A percentile compares a stretch with the other conserved stretches of the same genome.
Conservation (phyloP, 805 yeast genomes). For the Cyberlindnera xishuangbannaensis region DNA sequence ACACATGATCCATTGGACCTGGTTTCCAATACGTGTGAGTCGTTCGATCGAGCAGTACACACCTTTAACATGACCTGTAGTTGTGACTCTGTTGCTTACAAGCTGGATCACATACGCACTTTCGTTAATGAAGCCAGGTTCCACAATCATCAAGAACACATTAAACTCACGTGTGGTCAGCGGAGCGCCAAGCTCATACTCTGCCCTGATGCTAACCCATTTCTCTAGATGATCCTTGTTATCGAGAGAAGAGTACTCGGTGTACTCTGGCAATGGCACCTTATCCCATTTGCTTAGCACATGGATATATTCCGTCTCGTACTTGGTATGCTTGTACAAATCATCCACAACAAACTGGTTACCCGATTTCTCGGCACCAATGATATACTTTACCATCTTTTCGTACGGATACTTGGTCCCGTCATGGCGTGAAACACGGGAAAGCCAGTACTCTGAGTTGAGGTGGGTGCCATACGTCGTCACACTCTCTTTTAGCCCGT, state of each 20-base stretch:
- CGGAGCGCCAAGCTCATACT: slow-evolving; percentile 33
- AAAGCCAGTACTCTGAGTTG: slow-evolving; percentile 30
- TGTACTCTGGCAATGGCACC: slow-evolving; percentile 18
- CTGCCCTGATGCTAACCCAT: slow-evolving; percentile 29
- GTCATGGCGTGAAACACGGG: slow-evolving; percentile 26
- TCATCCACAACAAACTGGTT: slow-evolving; percentile 18
- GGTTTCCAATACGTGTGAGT: slow-evolving; percentile 17
- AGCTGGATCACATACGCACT: slow-evolving; percentile 29
- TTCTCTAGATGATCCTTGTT: slow-evolving; percentile 7
- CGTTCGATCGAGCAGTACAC: slow-evolving; percentile 33
- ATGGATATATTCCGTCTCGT: slow-evolving; percentile 32
- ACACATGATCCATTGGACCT: slow-evolving; percentile 32
- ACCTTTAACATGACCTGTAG: slow-evolving; percentile 26
- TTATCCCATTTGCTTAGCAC: slow-evolving; percentile 25
- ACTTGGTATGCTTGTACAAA: slow-evolving; percentile 25
- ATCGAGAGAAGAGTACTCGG: slow-evolving; percentile 11
- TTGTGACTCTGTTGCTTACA: slow-evolving; percentile 24
- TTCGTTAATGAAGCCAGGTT: slow-evolving; percentile 24
- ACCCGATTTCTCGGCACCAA: slow-evolving; percentile 24
- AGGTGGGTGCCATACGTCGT: slow-evolving; percentile 26
- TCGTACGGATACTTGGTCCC: slow-evolving; percentile 22
- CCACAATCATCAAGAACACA: slow-evolving; percentile 28
- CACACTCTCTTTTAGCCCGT: slow-evolving; percentile 24
- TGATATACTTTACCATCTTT: slow-evolving; percentile 23
- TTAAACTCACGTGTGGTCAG: slow-evolving; percentile 32